phyloP scores from a whole-genome alignment of 2,329 filamentous ascomycete species.

The Monosporascus cannonballus region DNA sequence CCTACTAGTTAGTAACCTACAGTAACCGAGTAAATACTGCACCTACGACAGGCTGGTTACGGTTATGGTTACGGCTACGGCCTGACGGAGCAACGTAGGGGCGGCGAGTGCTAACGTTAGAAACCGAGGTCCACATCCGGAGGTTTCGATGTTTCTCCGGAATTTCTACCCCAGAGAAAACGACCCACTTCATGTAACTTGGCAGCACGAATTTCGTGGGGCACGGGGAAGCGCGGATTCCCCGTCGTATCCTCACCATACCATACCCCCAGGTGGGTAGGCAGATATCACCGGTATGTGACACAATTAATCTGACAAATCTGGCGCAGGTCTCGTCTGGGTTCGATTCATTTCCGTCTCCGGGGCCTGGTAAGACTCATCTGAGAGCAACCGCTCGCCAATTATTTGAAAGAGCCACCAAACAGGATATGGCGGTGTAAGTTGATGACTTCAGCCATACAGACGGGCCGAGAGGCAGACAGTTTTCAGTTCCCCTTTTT shows the following conservation, averaged over 20 bases:
- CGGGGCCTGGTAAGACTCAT: not conserved
- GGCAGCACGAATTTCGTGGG: not conserved
- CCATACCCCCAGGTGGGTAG: not conserved
- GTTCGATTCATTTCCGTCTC: not conserved
- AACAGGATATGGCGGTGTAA: not conserved
- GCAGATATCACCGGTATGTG: not conserved
- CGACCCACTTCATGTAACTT: not conserved
- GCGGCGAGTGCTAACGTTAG: not conserved
- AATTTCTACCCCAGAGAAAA: not conserved
- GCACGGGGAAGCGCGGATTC: not conserved
- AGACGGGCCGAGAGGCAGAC: not conserved
- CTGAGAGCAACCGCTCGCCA: not conserved
- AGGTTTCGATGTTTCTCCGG: not conserved
- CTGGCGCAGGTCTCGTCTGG: not conserved
- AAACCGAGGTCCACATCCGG: not conserved
- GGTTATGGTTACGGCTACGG: not conserved
- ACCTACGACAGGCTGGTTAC: not conserved
- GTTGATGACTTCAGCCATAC: not conserved
- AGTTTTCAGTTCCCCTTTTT: not conserved
- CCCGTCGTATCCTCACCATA: not conserved
- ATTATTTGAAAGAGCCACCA: not conserved
- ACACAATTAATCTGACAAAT: not conserved
- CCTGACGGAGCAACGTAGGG: not conserved
- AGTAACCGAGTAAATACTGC: not conserved
- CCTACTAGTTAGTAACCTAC: no score